These are phyloP conservation scores for Corallochytrium limacisporum DNA, from an alignment of 78 protist genomes.

Conservation along the genomic window DNA sequence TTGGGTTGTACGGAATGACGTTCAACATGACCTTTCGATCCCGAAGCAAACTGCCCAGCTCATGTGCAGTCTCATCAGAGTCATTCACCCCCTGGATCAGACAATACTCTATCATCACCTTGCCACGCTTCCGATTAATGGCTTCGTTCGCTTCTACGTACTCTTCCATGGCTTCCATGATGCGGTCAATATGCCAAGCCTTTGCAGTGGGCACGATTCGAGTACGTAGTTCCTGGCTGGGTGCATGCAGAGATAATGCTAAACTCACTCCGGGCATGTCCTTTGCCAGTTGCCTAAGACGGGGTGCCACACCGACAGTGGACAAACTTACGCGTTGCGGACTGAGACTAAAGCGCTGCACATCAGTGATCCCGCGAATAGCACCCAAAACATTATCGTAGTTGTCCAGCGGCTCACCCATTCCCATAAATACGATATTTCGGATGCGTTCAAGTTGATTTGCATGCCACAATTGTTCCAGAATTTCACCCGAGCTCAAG, in stretches of 20 bases:
- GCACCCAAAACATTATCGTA: background rate
- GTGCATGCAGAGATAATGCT: conserved; percentile 46
- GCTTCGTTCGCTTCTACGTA: too few relatives aligned
- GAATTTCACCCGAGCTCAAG: conserved; percentile 33
- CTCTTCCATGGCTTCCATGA: conserved; percentile 24
- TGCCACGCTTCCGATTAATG: background rate
- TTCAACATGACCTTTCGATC: conserved; percentile 2
- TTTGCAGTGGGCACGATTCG: conserved; percentile 27
- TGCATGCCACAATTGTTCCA: conserved; percentile 18
- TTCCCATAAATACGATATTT: conserved; percentile 40
- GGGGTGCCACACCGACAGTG: conserved; percentile 36
- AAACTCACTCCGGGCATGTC: conserved; percentile 13
- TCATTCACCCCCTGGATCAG: conserved; percentile 30
- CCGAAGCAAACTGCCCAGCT: conserved; percentile 2
- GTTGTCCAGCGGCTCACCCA: conserved; percentile 52
- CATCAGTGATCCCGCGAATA: conserved; percentile 7
- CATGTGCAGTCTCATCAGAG: background rate
- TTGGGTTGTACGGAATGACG: conserved; percentile 38
- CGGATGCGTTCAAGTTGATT: background rate
- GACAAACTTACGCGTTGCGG: conserved; percentile 11
- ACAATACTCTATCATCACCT: conserved; percentile 24
- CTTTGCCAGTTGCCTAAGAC: background rate
- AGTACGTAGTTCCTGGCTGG: conserved; percentile 21
- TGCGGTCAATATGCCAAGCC: background rate
- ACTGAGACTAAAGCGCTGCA: background rate